Evolutionary conservation across 1,139 yeast species (phyloP).

Genomic region (Lodderomyces parapsilosis): DNA sequence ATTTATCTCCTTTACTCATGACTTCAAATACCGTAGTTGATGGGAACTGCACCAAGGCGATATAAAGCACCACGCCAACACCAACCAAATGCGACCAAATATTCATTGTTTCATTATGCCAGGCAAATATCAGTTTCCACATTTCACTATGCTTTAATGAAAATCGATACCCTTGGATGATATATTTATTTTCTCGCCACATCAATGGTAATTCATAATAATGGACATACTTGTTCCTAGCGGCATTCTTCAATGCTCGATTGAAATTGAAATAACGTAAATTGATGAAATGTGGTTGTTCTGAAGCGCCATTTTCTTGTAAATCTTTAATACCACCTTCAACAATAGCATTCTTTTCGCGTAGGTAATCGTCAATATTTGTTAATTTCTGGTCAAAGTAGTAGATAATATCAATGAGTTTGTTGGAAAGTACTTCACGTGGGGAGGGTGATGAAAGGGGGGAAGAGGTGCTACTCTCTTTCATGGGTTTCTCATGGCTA

Average conservation of each 20-base stretch:
- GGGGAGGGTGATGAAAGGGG: too few relatives aligned
- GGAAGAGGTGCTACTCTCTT: conserved; percentile 21
- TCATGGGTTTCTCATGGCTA: not conserved
- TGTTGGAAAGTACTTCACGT: conserved; percentile 37
- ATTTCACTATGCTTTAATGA: conserved; percentile 64
- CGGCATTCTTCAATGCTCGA: conserved; percentile 56
- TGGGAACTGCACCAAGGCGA: conserved; percentile 66
- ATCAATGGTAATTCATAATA: conserved; percentile 87
- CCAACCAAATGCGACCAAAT: conserved; percentile 93
- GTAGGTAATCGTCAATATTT: conserved; percentile 50
- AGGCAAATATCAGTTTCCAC: conserved; percentile 52
- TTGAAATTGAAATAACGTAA: conserved; percentile 59
- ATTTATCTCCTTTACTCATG: conserved; percentile 47
- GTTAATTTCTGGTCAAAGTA: conserved; percentile 56
- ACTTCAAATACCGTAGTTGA: conserved; percentile 36
- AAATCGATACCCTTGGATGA: conserved; percentile 83
- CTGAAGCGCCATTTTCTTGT: not conserved
- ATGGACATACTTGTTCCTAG: conserved; percentile 53
- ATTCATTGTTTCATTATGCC: conserved; percentile 78
- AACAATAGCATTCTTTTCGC: conserved; percentile 32
- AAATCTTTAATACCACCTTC: conserved; percentile 16
- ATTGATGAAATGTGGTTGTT: conserved; percentile 26
- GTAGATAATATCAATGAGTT: conserved; percentile 52
- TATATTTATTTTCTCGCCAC: conserved; percentile 91
- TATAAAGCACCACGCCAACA: conserved; percentile 52